A percentile compares a stretch with the other conserved stretches of the same genome.
Evolutionary conservation across 176 grass and related monocot species (phyloP).

Genomic region (Juncus inflexus): DNA sequence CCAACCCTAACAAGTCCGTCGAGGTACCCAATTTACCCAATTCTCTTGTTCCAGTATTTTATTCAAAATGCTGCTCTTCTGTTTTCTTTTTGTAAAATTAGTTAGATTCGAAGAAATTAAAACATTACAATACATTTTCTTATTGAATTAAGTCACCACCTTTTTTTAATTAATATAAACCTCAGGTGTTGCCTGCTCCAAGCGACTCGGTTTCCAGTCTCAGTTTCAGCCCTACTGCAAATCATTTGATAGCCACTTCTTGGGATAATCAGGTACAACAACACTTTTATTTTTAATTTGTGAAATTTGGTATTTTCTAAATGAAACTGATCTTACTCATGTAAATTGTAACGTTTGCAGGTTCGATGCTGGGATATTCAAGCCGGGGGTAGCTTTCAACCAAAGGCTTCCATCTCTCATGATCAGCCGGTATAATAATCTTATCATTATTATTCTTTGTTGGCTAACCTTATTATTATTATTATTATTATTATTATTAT

Average conservation of each 20-base stretch:
- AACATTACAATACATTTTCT: neutral
- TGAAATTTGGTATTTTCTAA: too few relatives aligned
- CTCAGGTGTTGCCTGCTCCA: constrained; percentile 38
- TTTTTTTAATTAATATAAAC: neutral
- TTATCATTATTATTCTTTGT: too few relatives aligned
- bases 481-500: too few relatives aligned
- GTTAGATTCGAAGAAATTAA: too few relatives aligned
- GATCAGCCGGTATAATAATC: constrained; percentile 62
- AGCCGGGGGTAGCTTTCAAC: constrained; percentile 58
- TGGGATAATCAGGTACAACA: constrained; percentile 75
- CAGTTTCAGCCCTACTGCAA: constrained; percentile 73
- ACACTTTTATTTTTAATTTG: neutral
- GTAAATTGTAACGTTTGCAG: constrained; percentile 25
- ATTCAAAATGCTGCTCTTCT: too few relatives aligned
- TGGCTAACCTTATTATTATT: too few relatives aligned
- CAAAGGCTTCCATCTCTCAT: constrained; percentile 88
- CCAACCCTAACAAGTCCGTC: constrained; percentile 26
- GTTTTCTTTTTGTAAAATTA: too few relatives aligned
- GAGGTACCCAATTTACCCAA: constrained; percentile 9
- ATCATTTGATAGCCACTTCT: constrained; percentile 70
- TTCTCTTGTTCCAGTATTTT: neutral
- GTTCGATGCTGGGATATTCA: constrained; percentile 95
- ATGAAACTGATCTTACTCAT: neutral
- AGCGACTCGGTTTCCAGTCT: constrained; percentile 67
- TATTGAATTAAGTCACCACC: neutral